These are phyloP conservation scores for Torulaspora franciscae DNA, from an alignment of 805 yeast species.

Conservation along the genomic window DNA sequence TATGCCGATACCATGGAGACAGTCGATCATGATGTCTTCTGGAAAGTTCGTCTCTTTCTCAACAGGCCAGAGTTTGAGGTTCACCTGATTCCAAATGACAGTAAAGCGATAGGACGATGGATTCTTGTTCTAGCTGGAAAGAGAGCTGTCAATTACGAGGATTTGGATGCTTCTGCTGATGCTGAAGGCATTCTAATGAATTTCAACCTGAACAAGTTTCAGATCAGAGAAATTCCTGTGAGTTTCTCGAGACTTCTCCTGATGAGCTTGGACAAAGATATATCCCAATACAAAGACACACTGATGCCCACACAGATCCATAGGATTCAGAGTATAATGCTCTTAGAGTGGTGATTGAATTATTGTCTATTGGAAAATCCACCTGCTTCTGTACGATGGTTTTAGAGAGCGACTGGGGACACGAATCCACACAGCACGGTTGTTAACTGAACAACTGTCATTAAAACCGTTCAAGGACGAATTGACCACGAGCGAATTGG, in stretches of 20 bases:
- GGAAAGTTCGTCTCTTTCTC: conserved; percentile 23
- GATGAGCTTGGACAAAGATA: background rate
- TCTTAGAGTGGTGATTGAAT: conserved; percentile 7
- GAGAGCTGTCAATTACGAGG: background rate
- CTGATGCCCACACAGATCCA: conserved; percentile 4
- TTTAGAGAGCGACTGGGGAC: background rate
- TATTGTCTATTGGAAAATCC: background rate
- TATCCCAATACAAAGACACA: background rate
- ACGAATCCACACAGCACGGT: conserved; percentile 6
- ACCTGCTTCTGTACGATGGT: conserved; percentile 1
- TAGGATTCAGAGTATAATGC: conserved; percentile 2
- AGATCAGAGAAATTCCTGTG: conserved; percentile 3
- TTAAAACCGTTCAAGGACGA: background rate
- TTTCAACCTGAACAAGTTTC: conserved; percentile 8
- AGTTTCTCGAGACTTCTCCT: conserved; percentile 3
- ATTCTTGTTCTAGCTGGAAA: conserved; percentile 2
- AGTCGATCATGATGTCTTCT: conserved; percentile 22
- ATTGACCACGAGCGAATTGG: background rate
- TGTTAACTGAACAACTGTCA: background rate
- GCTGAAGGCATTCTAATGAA: conserved; percentile 1
- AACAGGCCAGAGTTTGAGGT: conserved; percentile 8
- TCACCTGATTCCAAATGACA: conserved; percentile 5
- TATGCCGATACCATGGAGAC: conserved; percentile 11
- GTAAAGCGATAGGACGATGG: conserved; percentile 6
- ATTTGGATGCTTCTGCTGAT: background rate